Base-by-base conservation (phyloP, 768 basidiomycete species). In the Suillus hirtellus region DNA sequence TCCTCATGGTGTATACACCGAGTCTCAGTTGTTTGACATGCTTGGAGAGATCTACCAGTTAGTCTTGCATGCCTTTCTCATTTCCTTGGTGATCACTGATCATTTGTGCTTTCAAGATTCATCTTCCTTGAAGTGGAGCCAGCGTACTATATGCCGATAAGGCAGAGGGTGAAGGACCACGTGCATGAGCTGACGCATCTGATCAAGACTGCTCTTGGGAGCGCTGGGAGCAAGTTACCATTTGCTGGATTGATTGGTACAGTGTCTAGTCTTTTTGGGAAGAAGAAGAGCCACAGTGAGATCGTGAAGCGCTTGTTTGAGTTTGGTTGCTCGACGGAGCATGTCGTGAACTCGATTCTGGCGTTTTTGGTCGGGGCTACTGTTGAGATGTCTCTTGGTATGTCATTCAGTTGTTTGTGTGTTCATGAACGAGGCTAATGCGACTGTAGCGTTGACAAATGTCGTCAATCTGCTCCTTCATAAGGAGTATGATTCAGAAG, bases 91-190 rank as follows among this genome's bases (percentile, higher is more conserved):
- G 24, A 58, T 27, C 24, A 34, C 24, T 53, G 14, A 17, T 21
- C n/a, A 2, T 35, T 17, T 24, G 19, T 38, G 12, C 21, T 34
- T 24, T 2, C 4, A 66, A 93, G 91, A 47, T 92, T 84, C 71
- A 77, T 94, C 63, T 94, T 93, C 85, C 81, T 93, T 40, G 86
- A 92, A 59, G 77, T 86, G 24, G 89, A 90, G 59, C 70, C 83
- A 2, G 78, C 84, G 1, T 84, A 86, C 67, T 74, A 86, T 35
- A 83, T 88, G 82, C 78, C 82, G 24, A 69, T 86, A 27, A 80
- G 83, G 66, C 75, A 79, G 52, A 83, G 80, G 62, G 84, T 84
- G 7, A 80, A 81, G 61, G 76, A 71, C 2, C 78, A 90, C 56
- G 75, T 91, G 11, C 77, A 82, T 31, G 77, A 82, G 40, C 76